Evolutionary conservation across 768 basidiomycete species (phyloP), one percentile per base, ranked within the genome.

Genomic region (Terana coerulea): DNA sequence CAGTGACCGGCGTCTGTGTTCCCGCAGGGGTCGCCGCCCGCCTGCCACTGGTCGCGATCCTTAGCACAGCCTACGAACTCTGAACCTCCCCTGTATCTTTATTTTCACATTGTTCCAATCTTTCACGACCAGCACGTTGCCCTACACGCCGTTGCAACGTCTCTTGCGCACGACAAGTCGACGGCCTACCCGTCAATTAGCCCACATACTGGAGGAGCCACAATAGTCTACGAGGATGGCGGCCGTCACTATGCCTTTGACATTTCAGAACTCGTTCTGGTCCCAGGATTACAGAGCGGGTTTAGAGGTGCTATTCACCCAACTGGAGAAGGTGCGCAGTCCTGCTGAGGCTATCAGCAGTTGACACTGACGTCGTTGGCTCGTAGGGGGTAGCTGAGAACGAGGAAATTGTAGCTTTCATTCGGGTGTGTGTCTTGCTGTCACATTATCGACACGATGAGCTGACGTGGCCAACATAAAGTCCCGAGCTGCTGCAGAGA

Each of bases 211-310:
- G 31, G 44, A 47, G 51, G 17, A 33, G 30, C 19, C 30, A 12
- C 37, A 30, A 10, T 10, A 2, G 24, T n/a, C n/a, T n/a, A 30
- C 30, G 10, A 46, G n/a, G 34, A 94, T 95, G 93, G 87, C 91
- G 55, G 87, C 91, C 57, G 72, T 95, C 56, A 89, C 91, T 37
- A 81, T 95, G 62, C 93, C 93, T n/a, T 75, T 91, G 52, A 79
- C 80, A 14, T 97, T 97, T 66, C 82, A 77, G 50, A 95, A 95
- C 67, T 94, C 92, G 26, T 97, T 97, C 74, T 97, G 94, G 94
- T 81, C 92, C 14, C 86, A 91, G 66, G 91, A 94, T 72, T 94
- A 91, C 64, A 77, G 90, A 39, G 80, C 72, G 53, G 94, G 93
- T 29, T 76, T 97, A 25, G 83, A 95, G 56, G 79, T 88, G 21